A percentile compares a stretch with the other conserved stretches of the same genome.
Evolutionary conservation across 495 filamentous ascomycete species (phyloP).

Genomic region (Neurospora sp.): DNA sequence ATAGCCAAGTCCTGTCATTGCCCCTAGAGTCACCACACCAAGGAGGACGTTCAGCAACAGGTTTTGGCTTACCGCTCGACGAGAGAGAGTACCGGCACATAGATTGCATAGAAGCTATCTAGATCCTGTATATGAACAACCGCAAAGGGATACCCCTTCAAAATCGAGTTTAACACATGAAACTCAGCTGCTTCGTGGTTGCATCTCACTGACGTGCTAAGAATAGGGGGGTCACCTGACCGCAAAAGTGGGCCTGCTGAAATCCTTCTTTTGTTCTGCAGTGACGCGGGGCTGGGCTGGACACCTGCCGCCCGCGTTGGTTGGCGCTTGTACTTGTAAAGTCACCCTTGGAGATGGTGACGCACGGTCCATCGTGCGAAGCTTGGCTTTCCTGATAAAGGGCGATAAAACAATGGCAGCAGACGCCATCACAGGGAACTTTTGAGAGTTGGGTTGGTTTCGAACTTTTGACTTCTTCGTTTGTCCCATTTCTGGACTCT

Average conservation of each 20-base stretch:
- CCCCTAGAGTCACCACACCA: neutral
- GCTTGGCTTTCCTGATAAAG: conserved; percentile 6
- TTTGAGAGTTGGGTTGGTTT: neutral
- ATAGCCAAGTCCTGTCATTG: neutral
- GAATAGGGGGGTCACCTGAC: neutral
- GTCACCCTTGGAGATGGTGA: neutral
- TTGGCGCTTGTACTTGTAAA: too few relatives aligned
- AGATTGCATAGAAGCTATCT: neutral
- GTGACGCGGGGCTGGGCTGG: neutral
- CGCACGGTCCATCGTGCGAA: conserved; percentile 5
- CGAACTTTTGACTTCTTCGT: neutral
- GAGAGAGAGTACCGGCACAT: neutral
- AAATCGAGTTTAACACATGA: neutral
- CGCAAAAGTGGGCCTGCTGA: neutral
- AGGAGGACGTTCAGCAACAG: neutral
- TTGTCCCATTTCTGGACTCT: neutral
- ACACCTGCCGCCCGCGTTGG: neutral
- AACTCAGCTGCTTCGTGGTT: neutral
- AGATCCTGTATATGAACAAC: neutral
- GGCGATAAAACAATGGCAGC: conserved; percentile 3
- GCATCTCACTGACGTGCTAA: neutral
- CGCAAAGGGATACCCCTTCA: neutral
- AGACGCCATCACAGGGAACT: neutral
- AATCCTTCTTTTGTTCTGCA: neutral
- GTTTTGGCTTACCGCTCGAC: neutral